These are phyloP conservation scores for Geotrichum europaeum DNA, from an alignment of 1,139 yeast species.

Conservation along the genomic window DNA sequence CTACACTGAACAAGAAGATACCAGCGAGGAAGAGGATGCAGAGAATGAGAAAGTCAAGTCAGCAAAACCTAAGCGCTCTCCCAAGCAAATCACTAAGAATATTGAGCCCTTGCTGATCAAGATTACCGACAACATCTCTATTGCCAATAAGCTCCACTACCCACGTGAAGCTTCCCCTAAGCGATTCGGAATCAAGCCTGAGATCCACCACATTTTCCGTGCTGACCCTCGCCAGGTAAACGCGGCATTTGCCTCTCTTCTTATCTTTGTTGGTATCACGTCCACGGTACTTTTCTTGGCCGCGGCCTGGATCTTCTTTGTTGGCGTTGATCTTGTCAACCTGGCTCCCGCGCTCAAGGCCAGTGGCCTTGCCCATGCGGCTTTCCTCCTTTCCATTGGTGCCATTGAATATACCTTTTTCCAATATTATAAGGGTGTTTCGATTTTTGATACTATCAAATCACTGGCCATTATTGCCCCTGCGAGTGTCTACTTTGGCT, in stretches of 20 bases:
- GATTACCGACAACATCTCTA: constrained; percentile 4
- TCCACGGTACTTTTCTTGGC: constrained; percentile 34
- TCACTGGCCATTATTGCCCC: constrained; percentile 48
- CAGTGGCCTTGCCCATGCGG: constrained; percentile 37
- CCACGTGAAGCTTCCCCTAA: constrained; percentile 16
- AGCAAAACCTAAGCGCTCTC: not conserved
- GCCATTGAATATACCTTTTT: constrained; percentile 60
- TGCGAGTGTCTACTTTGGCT: constrained; percentile 61
- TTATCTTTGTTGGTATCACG: constrained; percentile 53
- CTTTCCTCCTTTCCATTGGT: constrained; percentile 49
- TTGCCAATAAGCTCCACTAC: constrained; percentile 7
- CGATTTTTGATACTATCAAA: constrained; percentile 65
- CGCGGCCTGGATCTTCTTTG: constrained; percentile 22
- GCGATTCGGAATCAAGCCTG: constrained; percentile 39
- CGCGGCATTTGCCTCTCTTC: constrained; percentile 35
- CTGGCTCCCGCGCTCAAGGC: constrained; percentile 26
- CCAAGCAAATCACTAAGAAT: constrained; percentile 1
- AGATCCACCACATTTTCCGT: constrained; percentile 64
- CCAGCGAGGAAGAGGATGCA: constrained; percentile 1
- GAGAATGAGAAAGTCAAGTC: not conserved
- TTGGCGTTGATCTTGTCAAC: constrained; percentile 23
- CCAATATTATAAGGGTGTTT: constrained; percentile 61
- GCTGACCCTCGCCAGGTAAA: constrained; percentile 48
- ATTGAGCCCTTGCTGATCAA: constrained; percentile 1
- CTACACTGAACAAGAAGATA: constrained; percentile 3